phyloP scores from a whole-genome alignment of 2,329 filamentous ascomycete genomes.

The Diaporthe ampelina region DNA sequence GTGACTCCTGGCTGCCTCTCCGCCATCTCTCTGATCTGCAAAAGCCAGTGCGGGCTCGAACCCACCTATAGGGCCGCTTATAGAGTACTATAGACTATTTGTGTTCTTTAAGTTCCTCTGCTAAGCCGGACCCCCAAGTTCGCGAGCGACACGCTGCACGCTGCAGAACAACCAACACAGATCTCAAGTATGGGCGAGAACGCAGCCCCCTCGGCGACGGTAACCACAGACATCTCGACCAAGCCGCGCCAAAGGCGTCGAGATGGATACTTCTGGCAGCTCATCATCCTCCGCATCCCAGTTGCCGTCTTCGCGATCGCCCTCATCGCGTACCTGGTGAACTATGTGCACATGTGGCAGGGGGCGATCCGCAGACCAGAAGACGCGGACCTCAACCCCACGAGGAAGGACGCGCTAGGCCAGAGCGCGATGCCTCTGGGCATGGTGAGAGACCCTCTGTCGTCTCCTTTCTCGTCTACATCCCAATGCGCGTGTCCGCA shows the following conservation, averaged over 20 bases:
- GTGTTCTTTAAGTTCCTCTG: no score
- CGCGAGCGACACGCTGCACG: not conserved
- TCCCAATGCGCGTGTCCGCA: not conserved
- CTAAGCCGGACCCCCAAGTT: not conserved
- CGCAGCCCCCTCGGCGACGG: not conserved
- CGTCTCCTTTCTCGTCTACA: not conserved
- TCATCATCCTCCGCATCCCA: constrained; percentile 1
- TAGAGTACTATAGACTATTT: not conserved
- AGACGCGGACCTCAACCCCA: not conserved
- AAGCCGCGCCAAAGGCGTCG: not conserved
- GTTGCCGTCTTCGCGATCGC: not conserved
- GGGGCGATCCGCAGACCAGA: not conserved
- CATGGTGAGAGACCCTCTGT: not conserved
- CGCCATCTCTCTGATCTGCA: no score
- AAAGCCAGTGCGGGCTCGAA: not conserved
- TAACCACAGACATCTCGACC: not conserved
- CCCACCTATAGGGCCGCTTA: no score
- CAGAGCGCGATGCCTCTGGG: constrained; percentile 3
- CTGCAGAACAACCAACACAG: not conserved
- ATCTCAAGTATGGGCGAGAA: not conserved
- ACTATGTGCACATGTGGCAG: not conserved
- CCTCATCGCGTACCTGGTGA: not conserved
- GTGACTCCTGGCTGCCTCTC: not conserved
- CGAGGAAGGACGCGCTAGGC: not conserved
- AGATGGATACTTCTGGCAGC: constrained; percentile 17